Base-by-base conservation (phyloP, 2,329 filamentous ascomycete species). In the Sporothrix variecibatus region DNA sequence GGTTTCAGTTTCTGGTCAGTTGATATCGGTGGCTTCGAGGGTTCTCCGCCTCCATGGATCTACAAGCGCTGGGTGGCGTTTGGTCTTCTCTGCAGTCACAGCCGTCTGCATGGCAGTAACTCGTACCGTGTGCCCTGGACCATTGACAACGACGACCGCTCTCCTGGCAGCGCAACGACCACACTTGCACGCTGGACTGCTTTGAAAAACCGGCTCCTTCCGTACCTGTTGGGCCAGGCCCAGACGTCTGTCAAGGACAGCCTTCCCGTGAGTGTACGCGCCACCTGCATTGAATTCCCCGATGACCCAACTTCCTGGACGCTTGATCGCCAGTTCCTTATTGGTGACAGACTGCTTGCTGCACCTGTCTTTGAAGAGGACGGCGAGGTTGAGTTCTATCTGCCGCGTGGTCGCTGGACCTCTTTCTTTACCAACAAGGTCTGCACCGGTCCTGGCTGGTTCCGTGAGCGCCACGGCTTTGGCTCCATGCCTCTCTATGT, bases 1-100 rank as follows among this genome's bases (percentile, higher is more conserved):
- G 79, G 79, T 2, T 80, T 80, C 65, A 76, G 77, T n/a, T 81
- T 79, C 74, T 81, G 80, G 80, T 77, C 76, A 40, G 78, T 79
- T 73, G 80, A 81, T 75, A 81, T 80, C 49, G 79, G 79, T 65
- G 79, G 80, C 17, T 92, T 94, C 77, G 92, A 94, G 79, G 92
- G 92, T 2, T 87, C 82, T 3, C 91, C 92, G 3, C 86, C 85
- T 1, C 90, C 89, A 0, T 90, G 89, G 83, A 88, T 94, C 78
- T 94, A 94, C 82, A 94, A 93, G 83, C 89, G 92, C 68, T 94
- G 92, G 92, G 91, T 93, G 6, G 91, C 91, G n/a, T 93, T 93
- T 80, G 92, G 92, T 0, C 85, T 93, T 1, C 82, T 94, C 56
- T 93, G 90, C 77, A 89, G 88, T 11, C 92, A 94, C 81, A 92